These are phyloP conservation scores for Botrytis sinoallii DNA, from an alignment of 2,329 filamentous ascomycete species.

Conservation along the genomic window DNA sequence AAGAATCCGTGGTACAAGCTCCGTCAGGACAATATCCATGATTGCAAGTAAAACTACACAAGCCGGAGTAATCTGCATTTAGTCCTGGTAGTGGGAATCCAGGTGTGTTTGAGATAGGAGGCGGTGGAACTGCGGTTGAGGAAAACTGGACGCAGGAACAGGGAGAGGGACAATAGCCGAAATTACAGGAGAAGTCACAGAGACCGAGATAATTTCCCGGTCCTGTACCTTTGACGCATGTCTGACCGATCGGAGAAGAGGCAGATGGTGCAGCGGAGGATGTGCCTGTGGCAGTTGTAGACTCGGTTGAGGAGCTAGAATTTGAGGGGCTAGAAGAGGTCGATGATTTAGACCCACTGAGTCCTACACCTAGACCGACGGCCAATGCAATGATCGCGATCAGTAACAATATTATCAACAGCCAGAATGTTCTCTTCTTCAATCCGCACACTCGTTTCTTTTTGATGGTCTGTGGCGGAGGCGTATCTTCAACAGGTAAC, in stretches of 20 bases:
- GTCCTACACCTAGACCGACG: constrained; percentile 13
- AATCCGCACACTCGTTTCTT: constrained; percentile 8
- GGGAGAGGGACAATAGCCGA: constrained; percentile 31
- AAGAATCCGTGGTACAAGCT: constrained; percentile 2
- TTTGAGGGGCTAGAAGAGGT: not conserved
- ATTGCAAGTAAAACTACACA: constrained; percentile 47
- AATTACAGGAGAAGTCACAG: constrained; percentile 37
- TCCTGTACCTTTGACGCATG: constrained; percentile 29
- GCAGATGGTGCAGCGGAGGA: not conserved
- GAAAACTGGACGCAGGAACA: constrained; percentile 30
- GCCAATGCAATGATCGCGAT: constrained; percentile 1
- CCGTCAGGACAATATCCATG: constrained; percentile 41
- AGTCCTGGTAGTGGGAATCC: constrained; percentile 40
- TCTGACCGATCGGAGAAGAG: constrained; percentile 11
- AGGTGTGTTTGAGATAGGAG: constrained; percentile 33
- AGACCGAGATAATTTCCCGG: constrained; percentile 40
- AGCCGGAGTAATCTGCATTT: constrained; percentile 42
- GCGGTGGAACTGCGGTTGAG: constrained; percentile 23
- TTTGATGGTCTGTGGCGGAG: not conserved
- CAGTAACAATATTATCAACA: not conserved
- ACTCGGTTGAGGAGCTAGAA: not conserved
- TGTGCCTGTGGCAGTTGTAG: not conserved
- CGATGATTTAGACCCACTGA: not conserved
- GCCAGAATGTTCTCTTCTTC: constrained; percentile 10
- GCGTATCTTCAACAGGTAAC: not conserved